Conservation (phyloP, 345 rosid species). For the Salix dunnii region DNA sequence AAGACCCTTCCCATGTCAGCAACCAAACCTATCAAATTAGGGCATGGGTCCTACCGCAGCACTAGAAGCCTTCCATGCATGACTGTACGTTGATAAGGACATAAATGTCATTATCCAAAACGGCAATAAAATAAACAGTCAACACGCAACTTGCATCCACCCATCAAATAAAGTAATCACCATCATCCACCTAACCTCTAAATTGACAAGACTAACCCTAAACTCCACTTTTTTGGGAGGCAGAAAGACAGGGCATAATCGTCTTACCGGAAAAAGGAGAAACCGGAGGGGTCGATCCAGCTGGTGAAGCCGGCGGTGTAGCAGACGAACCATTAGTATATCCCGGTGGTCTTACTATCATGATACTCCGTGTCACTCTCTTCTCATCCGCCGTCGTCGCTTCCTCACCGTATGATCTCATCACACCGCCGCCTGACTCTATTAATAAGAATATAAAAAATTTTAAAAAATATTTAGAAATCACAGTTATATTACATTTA, state of each 20-base stretch:
- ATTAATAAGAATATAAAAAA: not conserved
- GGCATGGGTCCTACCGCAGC: not conserved
- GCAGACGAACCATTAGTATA: conserved; percentile 37
- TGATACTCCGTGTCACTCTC: conserved; percentile 80
- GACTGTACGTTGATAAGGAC: not conserved
- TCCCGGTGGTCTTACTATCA: conserved; percentile 86
- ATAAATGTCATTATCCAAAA: not conserved
- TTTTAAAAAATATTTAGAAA: not conserved
- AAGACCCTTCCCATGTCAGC: not conserved
- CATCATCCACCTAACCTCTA: not conserved
- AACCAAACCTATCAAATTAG: not conserved
- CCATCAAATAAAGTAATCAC: not conserved
- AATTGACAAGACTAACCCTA: conserved; percentile 40
- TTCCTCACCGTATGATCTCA: conserved; percentile 49
- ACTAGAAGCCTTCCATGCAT: not conserved
- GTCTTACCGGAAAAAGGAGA: conserved; percentile 87
- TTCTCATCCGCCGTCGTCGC: conserved; percentile 35
- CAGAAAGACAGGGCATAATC: not conserved
- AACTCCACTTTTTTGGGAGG: conserved; percentile 3
- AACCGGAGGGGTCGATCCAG: conserved; percentile 77
- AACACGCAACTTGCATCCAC: not conserved
- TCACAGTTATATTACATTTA: not conserved
- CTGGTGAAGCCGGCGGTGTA: conserved; percentile 72
- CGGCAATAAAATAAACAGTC: not conserved
- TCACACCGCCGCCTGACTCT: conserved; percentile 55